Percentiles rank a stretch among this genome's conserved stretches.
These are phyloP conservation scores for Colletotrichum australisinense DNA, from an alignment of 2,329 filamentous ascomycete species.

Conservation along the genomic window DNA sequence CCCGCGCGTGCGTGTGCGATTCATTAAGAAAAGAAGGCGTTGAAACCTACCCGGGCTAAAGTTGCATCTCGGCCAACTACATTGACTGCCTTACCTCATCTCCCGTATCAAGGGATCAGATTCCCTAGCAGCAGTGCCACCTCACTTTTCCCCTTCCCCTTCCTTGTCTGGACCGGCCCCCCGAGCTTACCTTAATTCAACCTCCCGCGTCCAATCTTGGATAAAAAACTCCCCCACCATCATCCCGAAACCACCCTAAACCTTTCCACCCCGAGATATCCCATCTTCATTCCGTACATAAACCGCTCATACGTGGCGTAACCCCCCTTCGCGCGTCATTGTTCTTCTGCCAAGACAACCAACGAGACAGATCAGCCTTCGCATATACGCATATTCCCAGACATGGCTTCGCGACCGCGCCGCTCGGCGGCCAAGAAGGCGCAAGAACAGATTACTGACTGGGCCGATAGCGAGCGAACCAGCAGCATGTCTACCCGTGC, in stretches of 20 bases:
- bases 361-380: conserved; percentile 4
- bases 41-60: conserved; percentile 26
- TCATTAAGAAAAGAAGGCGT: conserved; percentile 17
- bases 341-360: conserved; percentile 6
- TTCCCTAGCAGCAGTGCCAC: conserved; percentile 35
- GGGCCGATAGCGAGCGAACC: conserved; percentile 59
- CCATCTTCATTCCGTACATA: not conserved
- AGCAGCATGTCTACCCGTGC: conserved; percentile 62
- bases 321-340: conserved; percentile 4
- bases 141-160: conserved; percentile 28
- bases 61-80: conserved; percentile 29
- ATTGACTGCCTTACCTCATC: conserved; percentile 34
- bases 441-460: conserved; percentile 55
- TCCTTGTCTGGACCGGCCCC: conserved; percentile 24
- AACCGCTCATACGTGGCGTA: not conserved
- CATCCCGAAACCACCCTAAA: conserved; percentile 22
- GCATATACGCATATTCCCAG: conserved; percentile 25
- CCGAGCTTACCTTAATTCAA: conserved; percentile 37
- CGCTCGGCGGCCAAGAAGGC: conserved; percentile 56
- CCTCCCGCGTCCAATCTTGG: conserved; percentile 31
- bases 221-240: conserved; percentile 14
- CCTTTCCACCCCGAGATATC: conserved; percentile 20
- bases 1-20: conserved; percentile 9
- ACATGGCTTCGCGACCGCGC: conserved; percentile 61
- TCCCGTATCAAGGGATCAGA: conserved; percentile 34